Conservation (phyloP, 108 stramenopile genomes). For the Cylindrotheca closterium region DNA sequence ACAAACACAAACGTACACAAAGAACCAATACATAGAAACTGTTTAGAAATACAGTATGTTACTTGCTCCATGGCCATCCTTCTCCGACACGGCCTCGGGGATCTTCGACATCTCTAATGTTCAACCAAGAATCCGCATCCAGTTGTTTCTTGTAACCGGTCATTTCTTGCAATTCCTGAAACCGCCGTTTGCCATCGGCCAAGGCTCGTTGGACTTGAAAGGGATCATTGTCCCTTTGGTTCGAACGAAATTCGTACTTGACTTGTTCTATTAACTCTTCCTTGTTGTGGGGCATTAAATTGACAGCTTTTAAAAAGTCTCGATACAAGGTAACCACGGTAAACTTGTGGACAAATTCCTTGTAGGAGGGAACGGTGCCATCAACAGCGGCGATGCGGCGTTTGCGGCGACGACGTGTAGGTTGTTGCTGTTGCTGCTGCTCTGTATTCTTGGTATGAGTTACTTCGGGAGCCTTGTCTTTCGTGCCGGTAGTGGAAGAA, state of each 20-base stretch:
- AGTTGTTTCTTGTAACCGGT: constrained; percentile 45
- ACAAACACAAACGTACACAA: background rate
- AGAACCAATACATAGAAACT: background rate
- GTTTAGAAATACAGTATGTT: constrained; percentile 1
- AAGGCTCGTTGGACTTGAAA: constrained; percentile 48
- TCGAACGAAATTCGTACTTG: constrained; percentile 47
- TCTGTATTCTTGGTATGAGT: too few species aligned
- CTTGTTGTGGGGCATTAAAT: constrained; percentile 33
- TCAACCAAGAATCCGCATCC: constrained; percentile 68
- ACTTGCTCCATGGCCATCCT: constrained; percentile 65
- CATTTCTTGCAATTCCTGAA: constrained; percentile 50
- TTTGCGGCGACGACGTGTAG: constrained; percentile 14
- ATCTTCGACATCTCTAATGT: constrained; percentile 71
- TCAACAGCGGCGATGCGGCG: background rate
- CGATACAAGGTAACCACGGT: constrained; percentile 65
- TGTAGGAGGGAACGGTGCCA: constrained; percentile 52
- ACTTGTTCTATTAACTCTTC: constrained; percentile 25
- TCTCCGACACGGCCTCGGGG: constrained; percentile 73
- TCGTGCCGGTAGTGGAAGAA: too few species aligned
- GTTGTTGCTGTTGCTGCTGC: constrained; percentile 7
- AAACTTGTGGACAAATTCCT: constrained; percentile 70
- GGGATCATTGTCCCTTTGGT: constrained; percentile 50
- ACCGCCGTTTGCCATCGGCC: constrained; percentile 57
- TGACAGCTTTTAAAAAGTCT: constrained; percentile 54
- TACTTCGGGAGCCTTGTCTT: too few species aligned